Conservation (phyloP, 2,329 filamentous ascomycete species). For the Gnomoniopsis smithogilvyi region DNA sequence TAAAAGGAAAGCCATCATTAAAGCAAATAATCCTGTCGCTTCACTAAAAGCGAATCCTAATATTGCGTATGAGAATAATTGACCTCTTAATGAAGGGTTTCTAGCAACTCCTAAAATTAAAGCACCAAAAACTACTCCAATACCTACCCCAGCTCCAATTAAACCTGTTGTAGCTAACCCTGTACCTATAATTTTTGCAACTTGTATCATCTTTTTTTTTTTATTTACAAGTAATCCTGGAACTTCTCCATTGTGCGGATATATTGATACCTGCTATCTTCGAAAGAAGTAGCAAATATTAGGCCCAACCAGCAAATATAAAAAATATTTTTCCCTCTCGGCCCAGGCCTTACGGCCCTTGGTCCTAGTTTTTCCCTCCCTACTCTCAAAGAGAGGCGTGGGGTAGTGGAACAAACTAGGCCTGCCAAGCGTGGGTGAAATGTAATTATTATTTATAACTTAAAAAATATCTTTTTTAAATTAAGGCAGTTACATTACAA, state of each 20-base stretch:
- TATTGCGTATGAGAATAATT: slow-evolving; percentile 27
- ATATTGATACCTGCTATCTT: background rate
- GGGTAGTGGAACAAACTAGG: too few species aligned
- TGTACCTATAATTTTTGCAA: slow-evolving; percentile 12
- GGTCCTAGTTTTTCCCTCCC: too few species aligned
- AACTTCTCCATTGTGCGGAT: slow-evolving; percentile 9
- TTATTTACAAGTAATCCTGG: slow-evolving; percentile 12
- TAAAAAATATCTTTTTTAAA: too few species aligned
- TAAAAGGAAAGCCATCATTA: slow-evolving; percentile 8
- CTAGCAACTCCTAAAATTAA: slow-evolving; percentile 28
- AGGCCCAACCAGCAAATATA: slow-evolving; percentile 1
- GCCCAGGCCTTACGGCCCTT: too few species aligned
- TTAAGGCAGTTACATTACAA: background rate
- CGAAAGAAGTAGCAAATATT: background rate
- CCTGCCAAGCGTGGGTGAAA: too few species aligned
- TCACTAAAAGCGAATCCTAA: slow-evolving; percentile 25
- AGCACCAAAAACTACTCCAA: slow-evolving; percentile 25
- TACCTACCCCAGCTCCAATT: slow-evolving; percentile 25
- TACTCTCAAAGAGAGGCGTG: too few species aligned
- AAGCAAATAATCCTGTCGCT: slow-evolving; percentile 16
- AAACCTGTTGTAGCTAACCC: slow-evolving; percentile 19
- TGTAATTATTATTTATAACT: slow-evolving; percentile 7
- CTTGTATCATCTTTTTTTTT: slow-evolving; percentile 14
- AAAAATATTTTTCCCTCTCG: background rate
- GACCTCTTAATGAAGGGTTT: slow-evolving; percentile 27